Evolutionary conservation across 1,284 basidiomycete genomes (phyloP).

Genomic region (Cryptococcus sp.): DNA sequence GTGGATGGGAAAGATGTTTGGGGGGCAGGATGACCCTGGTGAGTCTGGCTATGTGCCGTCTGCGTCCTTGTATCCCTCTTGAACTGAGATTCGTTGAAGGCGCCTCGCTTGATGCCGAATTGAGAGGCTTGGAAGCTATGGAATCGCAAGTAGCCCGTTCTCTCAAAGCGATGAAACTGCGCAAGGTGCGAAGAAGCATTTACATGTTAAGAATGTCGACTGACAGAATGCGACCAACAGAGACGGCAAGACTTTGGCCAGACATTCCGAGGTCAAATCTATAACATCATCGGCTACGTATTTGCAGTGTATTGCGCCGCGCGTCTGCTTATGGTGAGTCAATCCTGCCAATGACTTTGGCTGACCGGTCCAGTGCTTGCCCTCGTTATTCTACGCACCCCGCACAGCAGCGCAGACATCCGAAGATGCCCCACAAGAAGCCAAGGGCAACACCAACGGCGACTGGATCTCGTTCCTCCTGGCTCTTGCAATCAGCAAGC

Average conservation of each 20-base stretch:
- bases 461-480: slow-evolving; percentile 52
- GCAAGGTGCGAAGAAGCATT: slow-evolving; percentile 26
- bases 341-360: not conserved
- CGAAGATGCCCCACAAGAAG: slow-evolving; percentile 17
- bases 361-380: slow-evolving; percentile 32
- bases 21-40: slow-evolving; percentile 33
- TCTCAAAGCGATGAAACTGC: slow-evolving; percentile 39
- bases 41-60: not conserved
- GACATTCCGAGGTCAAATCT: slow-evolving; percentile 39
- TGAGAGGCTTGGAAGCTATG: slow-evolving; percentile 44
- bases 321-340: slow-evolving; percentile 43
- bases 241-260: slow-evolving; percentile 43
- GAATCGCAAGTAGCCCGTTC: slow-evolving; percentile 40
- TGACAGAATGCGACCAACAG: slow-evolving; percentile 15
- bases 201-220: not conserved
- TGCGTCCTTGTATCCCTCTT: not conserved
- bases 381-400: slow-evolving; percentile 41
- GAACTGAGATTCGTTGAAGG: slow-evolving; percentile 12
- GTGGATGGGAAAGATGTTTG: slow-evolving; percentile 44
- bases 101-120: slow-evolving; percentile 32
- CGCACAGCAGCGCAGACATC: slow-evolving; percentile 25
- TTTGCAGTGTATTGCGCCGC: slow-evolving; percentile 49
- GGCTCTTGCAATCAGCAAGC: slow-evolving; percentile 40
- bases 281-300: slow-evolving; percentile 43
- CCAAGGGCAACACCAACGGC: slow-evolving; percentile 44